Evolutionary conservation across 2,329 filamentous ascomycete species (phyloP), one percentile per base, ranked within the genome.

Genomic region (Teratosphaeria gauchensis): DNA sequence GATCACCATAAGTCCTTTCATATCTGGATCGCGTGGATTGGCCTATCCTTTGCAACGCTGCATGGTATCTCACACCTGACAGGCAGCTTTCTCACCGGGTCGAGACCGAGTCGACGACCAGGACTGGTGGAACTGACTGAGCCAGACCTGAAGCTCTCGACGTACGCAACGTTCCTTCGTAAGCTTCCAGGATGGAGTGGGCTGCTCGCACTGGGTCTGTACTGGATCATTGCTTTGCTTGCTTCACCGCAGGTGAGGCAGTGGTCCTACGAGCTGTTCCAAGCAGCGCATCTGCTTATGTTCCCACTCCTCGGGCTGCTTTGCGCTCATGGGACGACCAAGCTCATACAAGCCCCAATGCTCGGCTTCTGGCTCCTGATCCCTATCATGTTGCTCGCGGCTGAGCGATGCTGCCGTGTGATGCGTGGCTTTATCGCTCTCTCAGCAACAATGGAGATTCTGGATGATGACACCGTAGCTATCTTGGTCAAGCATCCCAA

Each of bases 271-370:
- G 79, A 84, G 62, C 63, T 82, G 21, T 84, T 84, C 61, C 81
- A 84, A 62, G 71, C 83, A 0, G 79, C 77, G 0, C 82, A 84
- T 62, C 61, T 84, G 6, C 75, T 84, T 42, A 83, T 84, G 79
- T 84, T 79, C 51, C 82, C 81, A 8, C 79, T 84, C 21, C 78
- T 84, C 31, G 81, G 77, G 0, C 70, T 84, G 0, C 74, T 83
- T 64, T 79, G 78, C 67, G 80, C 79, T 0, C 82, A 84, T 62
- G 82, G 82, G 0, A 79, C 80, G 0, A 72, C 74, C 0, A 74
- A 68, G 2, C 68, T 84, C 0, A 65, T 84, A 0, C 81, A 83
- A 62, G 77, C 72, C 68, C 79, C 81, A 1, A 82, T 84, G 77
- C 76, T 84, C 16, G 81, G 80, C 1, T 83, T 81, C 65, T 82